Evolutionary conservation across 495 filamentous ascomycete species (phyloP), one percentile per base, ranked within the genome.

Genomic region (Trichoderma gamsii): DNA sequence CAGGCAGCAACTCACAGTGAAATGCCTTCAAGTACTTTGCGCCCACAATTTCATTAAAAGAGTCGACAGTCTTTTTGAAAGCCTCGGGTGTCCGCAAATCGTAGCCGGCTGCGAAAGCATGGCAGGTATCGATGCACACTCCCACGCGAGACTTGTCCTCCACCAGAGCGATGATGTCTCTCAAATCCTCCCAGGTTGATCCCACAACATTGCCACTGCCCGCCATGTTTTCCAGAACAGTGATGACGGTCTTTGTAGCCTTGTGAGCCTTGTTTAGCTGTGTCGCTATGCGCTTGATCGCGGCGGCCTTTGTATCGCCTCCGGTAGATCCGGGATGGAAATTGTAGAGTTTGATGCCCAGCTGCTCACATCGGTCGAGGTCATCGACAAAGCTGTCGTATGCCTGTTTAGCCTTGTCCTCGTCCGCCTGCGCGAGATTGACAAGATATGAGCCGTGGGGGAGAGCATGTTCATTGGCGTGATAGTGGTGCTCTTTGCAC

Each of bases 361-460:
- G 87, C n/a, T 82, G 82, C 73, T 97, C 93, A 76, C 95, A 98
- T 29, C 95, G 88, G 59, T 86, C 77, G 0, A 99, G 82, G 75
- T 99, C 95, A 70, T 99, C 93, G 27, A 97, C 69, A 77, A 99
- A 99, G 61, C 87, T 84, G 59, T 82, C 81, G 74, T 96, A 97
- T 13, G 91, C 93, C 77, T 97, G 91, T n/a, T 87, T 84, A 23
- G 92, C 89, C 73, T 95, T 96, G 23, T 82, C 83, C 38, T 84
- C 76, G 72, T 97, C 92, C 18, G 84, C 80, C 73, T 96, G 90
- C 1, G 95, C 95, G 35, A 98, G 88, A 75, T 99, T 99, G 71
- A 99, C 91, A 15, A 99, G 88, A 75, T 99, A 99, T 3, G 92
- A 96, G 56, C 94, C 95, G 75, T 99, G 95, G 0, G 95, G 95